Base-by-base conservation (phyloP, 805 yeast species). In the Wickerhamomyces alni region DNA sequence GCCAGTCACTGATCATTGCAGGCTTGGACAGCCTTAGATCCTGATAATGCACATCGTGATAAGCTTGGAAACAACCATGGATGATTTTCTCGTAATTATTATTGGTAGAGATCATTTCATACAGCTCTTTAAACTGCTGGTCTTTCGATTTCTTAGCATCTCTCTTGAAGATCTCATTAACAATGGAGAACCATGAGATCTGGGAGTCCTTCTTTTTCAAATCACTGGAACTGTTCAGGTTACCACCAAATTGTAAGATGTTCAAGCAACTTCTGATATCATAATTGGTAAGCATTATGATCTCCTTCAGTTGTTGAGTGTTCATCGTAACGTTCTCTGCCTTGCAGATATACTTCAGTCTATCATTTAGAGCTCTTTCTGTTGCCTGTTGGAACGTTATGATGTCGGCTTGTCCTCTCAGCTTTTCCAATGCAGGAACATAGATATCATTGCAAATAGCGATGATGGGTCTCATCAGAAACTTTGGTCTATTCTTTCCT, bases 361-460 rank as follows among this genome's bases (percentile, higher is more conserved):
- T 71, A 48, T 64, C 71, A 35, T 65, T 66, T 21, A 74, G 59
- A 28, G 67, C 69, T 37, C 58, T 63, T 38, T 65, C 69, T 2
- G 75, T 55, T 0, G 94, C 81, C 40, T 75, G 77, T 42, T 68
- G 71, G 52, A 88, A 83, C 7, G 74, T 58, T 2, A 91, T 67
- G 7, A 85, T 67, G 51, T 91, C 96, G 46, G 91, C 77, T 43
- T 71, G 63, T 0, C 82, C 82, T 44, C 91, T 75, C 44, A 91
- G 65, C 41, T 76, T 78, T 38, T 87, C 94, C 61, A 91, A 66
- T 1, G 85, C 76, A 3, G 80, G 75, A 0, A 86, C 74, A 58
- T 85, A 88, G 2, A 85, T 70, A 54, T 93, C 95, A 55, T 91
- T 93, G 57, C 97, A 94, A 40, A 93, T 77, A 31, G 95, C 89